Percentiles rank a stretch among this genome's conserved stretches.
Conservation (phyloP, 176 grass and related monocot genomes). For the Juncus inflexus region DNA sequence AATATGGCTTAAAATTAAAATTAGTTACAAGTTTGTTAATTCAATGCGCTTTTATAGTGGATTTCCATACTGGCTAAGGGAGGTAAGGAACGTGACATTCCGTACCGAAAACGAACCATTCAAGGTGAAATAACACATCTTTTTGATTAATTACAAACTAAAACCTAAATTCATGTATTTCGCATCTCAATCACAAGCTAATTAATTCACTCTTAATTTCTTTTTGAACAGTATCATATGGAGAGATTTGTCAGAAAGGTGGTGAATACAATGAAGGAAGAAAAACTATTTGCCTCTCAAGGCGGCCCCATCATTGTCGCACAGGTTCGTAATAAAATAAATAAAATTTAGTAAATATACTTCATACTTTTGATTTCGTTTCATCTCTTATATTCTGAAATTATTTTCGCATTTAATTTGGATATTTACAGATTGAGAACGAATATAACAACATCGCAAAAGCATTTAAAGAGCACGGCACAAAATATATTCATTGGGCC, state of each 20-base stretch:
- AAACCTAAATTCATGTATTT: not conserved
- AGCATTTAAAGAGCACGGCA: conserved; percentile 46
- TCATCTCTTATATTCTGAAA: not conserved
- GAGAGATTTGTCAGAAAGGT: conserved; percentile 50
- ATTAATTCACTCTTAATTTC: not conserved
- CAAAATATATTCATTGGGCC: conserved; percentile 64
- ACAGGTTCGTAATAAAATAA: conserved; percentile 39
- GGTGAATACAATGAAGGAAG: conserved; percentile 59
- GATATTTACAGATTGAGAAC: conserved; percentile 66
- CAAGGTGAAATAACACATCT: conserved; percentile 40
- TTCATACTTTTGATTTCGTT: not conserved
- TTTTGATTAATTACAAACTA: not conserved
- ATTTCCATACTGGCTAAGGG: conserved; percentile 84
- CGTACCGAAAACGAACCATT: conserved; percentile 71
- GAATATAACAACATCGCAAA: conserved; percentile 59
- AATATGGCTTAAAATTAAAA: not conserved
- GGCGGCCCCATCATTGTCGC: conserved; percentile 87
- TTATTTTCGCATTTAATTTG: not conserved
- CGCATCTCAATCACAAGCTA: not conserved
- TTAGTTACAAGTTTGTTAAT: conserved; percentile 7
- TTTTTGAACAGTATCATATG: conserved; percentile 48
- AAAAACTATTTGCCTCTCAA: conserved; percentile 70
- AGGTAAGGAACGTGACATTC: conserved; percentile 57
- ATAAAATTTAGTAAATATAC: not conserved
- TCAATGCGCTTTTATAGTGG: conserved; percentile 37